These are phyloP conservation scores for Solanum virginianum DNA, from an alignment of 257 asterid species.

Conservation along the genomic window DNA sequence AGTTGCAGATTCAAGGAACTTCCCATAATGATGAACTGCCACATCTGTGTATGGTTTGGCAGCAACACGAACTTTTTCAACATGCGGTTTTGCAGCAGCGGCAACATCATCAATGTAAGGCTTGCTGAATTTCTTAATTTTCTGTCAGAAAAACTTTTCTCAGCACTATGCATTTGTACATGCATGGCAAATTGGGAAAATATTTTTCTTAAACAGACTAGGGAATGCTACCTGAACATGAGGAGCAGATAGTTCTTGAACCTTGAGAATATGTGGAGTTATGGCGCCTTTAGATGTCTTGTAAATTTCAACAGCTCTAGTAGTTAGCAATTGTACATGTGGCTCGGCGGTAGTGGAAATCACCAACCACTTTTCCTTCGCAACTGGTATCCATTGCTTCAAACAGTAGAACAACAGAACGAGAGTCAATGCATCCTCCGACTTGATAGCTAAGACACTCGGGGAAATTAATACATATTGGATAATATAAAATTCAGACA, in stretches of 20 bases:
- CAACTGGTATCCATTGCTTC: constrained; percentile 75
- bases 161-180: not conserved
- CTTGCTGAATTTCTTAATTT: constrained; percentile 54
- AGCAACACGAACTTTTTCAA: constrained; percentile 41
- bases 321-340: constrained; percentile 43
- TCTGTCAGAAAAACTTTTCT: constrained; percentile 25
- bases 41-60: constrained; percentile 59
- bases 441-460: not conserved
- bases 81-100: constrained; percentile 71
- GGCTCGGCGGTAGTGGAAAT: constrained; percentile 54
- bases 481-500: not conserved
- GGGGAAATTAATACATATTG: not conserved
- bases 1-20: constrained; percentile 65
- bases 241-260: constrained; percentile 62
- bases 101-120: constrained; percentile 83
- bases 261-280: constrained; percentile 60
- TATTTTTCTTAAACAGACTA: not conserved
- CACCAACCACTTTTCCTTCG: constrained; percentile 70
- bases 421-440: not conserved
- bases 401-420: not conserved
- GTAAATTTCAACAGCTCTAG: constrained; percentile 54
- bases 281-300: constrained; percentile 45
- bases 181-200: not conserved
- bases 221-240: constrained; percentile 46
- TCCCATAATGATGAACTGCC: constrained; percentile 52